phyloP scores from a whole-genome alignment of 345 rosid genomes.

The Hypericum androsaemum region DNA sequence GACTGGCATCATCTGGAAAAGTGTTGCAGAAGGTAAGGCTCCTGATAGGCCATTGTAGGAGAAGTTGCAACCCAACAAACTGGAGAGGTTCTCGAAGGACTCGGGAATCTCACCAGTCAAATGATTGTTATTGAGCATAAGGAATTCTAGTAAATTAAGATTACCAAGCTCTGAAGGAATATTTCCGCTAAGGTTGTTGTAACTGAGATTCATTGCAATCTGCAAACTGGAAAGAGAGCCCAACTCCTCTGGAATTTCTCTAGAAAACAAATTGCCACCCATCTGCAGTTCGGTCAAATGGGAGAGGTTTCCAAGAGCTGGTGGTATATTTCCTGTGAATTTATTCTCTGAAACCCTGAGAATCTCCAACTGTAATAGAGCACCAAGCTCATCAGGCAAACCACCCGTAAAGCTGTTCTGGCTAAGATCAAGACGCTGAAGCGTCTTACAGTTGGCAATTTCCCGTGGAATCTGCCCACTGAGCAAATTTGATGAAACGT shows the following conservation, averaged over 20 bases:
- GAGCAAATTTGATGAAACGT: slow-evolving; percentile 63
- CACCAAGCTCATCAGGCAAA: slow-evolving; percentile 56
- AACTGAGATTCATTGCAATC: slow-evolving; percentile 72
- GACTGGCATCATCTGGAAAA: slow-evolving; percentile 53
- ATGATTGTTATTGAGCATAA: slow-evolving; percentile 61
- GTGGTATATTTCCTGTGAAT: slow-evolving; percentile 46
- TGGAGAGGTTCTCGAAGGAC: slow-evolving; percentile 53
- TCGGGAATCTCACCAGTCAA: slow-evolving; percentile 62
- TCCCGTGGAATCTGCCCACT: slow-evolving; percentile 54
- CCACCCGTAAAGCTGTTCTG: slow-evolving; percentile 46
- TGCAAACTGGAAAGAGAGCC: slow-evolving; percentile 65
- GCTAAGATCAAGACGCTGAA: slow-evolving; percentile 84
- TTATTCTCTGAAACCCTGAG: slow-evolving; percentile 66
- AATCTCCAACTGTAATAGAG: slow-evolving; percentile 61
- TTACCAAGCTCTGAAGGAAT: slow-evolving; percentile 64
- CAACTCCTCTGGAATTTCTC: slow-evolving; percentile 45
- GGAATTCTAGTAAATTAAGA: slow-evolving; percentile 61
- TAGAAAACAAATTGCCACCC: slow-evolving; percentile 70
- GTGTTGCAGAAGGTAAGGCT: slow-evolving; percentile 42
- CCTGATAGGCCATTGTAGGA: slow-evolving; percentile 70
- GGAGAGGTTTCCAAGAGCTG: slow-evolving; percentile 47
- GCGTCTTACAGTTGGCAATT: slow-evolving; percentile 50
- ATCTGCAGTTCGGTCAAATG: slow-evolving; percentile 72
- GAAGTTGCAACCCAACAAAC: slow-evolving; percentile 70
- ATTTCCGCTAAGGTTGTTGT: slow-evolving; percentile 52